Evolutionary conservation across 306 rosid species (phyloP), one percentile per base, ranked within the genome.

Genomic region (Medicago ruthenica): DNA sequence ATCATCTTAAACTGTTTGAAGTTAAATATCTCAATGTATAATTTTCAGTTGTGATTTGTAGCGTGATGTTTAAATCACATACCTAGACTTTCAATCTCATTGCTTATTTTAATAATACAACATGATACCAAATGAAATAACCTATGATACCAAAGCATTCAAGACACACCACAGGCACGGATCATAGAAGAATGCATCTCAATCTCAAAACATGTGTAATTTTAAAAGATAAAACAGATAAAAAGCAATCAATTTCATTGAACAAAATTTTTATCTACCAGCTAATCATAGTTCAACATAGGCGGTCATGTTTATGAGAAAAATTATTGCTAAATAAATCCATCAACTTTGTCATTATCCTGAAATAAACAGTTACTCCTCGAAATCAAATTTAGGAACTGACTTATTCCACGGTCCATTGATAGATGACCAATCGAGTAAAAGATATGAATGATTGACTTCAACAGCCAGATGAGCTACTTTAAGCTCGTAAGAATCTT

Each of bases 401-500:
- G 67, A 76, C 79, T 89, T 87, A 88, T 87, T 86, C 57, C 69
- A 48, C 39, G 73, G 85, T 78, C 77, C 82, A 54, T 21, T 22
- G 74, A 84, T 66, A 54, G 73, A 76, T 40, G 81, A 75, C 60
- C 74, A 74, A 15, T 79, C 61, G 67, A 71, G 14, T 67, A 53
- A 72, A 22, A 81, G 36, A 31, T 31, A 57, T 59, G 74, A 51
- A 71, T n/a, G 70, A 20, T 54, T 41, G 76, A 72, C 74, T 82
- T 83, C 62, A 54, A 72, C 71, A 62, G 71, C 63, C 78, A 36
- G 45, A n/a, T 9, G 71, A 55, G 76, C 80, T 82, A 65, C 82
- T 67, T 45, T 47, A 51, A 60, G 74, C 83, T 71, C 60, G 37
- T 13, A 48, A 80, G 55, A 76, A 22, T 73, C 37, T 80, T 71